phyloP scores from a whole-genome alignment of 805 yeast genomes.

The Candida stauntonica region DNA sequence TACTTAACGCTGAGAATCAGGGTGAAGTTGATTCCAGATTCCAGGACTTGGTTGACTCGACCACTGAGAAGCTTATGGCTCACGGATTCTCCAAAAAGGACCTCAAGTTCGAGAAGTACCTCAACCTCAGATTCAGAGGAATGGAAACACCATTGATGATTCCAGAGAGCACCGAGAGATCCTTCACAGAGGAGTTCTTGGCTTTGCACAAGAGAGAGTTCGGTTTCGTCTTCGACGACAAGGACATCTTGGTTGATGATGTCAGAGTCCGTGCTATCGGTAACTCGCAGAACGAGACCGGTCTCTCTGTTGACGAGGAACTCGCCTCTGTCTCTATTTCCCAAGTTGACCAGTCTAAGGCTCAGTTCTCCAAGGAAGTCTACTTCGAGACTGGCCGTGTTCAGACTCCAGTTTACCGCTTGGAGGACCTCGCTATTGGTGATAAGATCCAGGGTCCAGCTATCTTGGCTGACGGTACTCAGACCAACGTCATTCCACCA shows the following conservation, averaged over 20 bases:
- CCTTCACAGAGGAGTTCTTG: slow-evolving; percentile 43
- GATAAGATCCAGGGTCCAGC: slow-evolving; percentile 60
- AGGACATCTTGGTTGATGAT: slow-evolving; percentile 64
- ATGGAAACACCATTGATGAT: slow-evolving; percentile 87
- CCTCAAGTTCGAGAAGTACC: slow-evolving; percentile 54
- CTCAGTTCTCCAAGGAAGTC: slow-evolving; percentile 39
- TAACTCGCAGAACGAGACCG: slow-evolving; percentile 41
- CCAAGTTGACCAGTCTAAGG: slow-evolving; percentile 23
- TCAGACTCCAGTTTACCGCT: slow-evolving; percentile 49
- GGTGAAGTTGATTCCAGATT: slow-evolving; percentile 41
- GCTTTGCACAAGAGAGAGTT: slow-evolving; percentile 63
- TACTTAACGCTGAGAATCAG: slow-evolving; percentile 32
- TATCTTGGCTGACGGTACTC: slow-evolving; percentile 34
- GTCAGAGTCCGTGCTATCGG: slow-evolving; percentile 72
- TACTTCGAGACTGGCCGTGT: slow-evolving; percentile 52
- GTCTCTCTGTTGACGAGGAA: slow-evolving; percentile 49
- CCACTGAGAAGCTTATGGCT: slow-evolving; percentile 34
- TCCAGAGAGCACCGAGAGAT: slow-evolving; percentile 26
- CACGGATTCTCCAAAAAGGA: slow-evolving; percentile 52
- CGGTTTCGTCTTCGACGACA: slow-evolving; percentile 58
- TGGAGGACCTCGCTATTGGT: slow-evolving; percentile 54
- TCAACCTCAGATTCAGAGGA: slow-evolving; percentile 80
- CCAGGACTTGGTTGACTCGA: slow-evolving; percentile 37
- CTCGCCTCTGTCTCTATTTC: slow-evolving; percentile 33
- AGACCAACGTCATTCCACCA: slow-evolving; percentile 73